Conservation (phyloP, 208 protist species). For the Balamuthia mandrillaris region DNA sequence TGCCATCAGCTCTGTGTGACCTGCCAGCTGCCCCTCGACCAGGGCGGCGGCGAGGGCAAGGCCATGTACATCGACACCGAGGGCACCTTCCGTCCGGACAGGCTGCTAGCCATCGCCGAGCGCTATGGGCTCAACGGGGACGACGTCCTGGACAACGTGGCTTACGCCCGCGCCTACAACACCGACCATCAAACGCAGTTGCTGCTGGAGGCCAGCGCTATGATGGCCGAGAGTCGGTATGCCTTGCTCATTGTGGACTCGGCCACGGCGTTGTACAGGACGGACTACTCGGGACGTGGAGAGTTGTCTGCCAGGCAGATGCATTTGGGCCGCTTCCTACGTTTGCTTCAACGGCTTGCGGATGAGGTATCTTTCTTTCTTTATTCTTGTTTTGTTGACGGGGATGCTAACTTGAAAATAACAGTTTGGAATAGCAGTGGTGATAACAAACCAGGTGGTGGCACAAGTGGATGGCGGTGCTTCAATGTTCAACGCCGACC, state of each 20-base stretch:
- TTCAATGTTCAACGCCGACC: constrained; percentile 92
- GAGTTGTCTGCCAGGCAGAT: constrained; percentile 96
- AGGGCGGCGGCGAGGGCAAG: constrained; percentile 96
- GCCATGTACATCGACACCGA: constrained; percentile 99
- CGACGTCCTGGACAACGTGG: constrained; percentile 98
- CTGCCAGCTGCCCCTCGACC: constrained; percentile 89
- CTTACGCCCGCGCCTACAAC: constrained; percentile 98
- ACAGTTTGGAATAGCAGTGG: constrained; percentile 96
- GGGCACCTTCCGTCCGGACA: constrained; percentile 96
- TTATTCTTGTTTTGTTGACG: background rate
- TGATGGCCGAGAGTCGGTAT: constrained; percentile 97
- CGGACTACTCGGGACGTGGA: constrained; percentile 97
- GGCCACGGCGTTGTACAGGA: constrained; percentile 96
- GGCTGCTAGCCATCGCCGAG: constrained; percentile 79
- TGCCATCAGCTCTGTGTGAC: constrained; percentile 98
- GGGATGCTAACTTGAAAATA: background rate
- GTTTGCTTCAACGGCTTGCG: constrained; percentile 91
- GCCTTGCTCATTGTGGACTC: constrained; percentile 97
- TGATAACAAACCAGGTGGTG: constrained; percentile 99
- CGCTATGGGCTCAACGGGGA: constrained; percentile 84
- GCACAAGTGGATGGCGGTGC: constrained; percentile 93
- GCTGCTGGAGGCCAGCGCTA: constrained; percentile 90
- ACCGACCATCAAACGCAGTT: constrained; percentile 96
- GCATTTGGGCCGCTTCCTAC: constrained; percentile 97
- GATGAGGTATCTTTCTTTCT: constrained; percentile 77